Evolutionary conservation across 2,329 filamentous ascomycete species (phyloP), one percentile per base, ranked within the genome.

Genomic region (Aciculosporium take): DNA sequence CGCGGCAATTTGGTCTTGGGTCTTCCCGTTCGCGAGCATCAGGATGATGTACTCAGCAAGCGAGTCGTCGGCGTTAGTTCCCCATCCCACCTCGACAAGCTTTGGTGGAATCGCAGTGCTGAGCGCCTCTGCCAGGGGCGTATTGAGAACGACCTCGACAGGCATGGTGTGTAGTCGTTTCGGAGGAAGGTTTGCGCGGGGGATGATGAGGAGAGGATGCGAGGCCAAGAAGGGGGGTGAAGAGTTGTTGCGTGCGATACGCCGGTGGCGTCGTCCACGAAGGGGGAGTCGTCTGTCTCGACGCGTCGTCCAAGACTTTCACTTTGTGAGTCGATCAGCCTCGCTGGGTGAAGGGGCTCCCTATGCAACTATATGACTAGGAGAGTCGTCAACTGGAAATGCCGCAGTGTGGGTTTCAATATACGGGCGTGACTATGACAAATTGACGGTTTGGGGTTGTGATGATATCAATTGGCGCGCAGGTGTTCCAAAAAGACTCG

Each of bases 11-110:
- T 95, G 82, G 39, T 88, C 79, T 58, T 94, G 81, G 4, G 83
- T 87, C 63, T 94, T 95, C 53, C 88, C 86, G 64, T 95, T 96
- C 47, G 85, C 85, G 25, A 98, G 75, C 89, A 96, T 95, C 48
- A 96, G 76, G 45, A 96, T 82, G 51, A 98, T 91, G 65, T 96
- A 98, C 65, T 98, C 91, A 45, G 87, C 81, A 45, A 98, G 75
- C 29, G 89, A 86, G 52, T 85, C 82, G 42, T 66, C 65, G 46
- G 81, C 83, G 51, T 81, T 81, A 24, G 82, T 79, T 47, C 79
- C 87, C 89, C 91, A 96, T 54, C 88, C 89, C 50, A 88, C 81
- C 64, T 98, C 89, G 45, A 86, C 76, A 44, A 98, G 71, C 67
- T 96, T 96, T 25, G 85, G 82, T 63, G 91, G 84, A 48, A 96